Base-by-base conservation (phyloP, 257 asterid genomes). In the Lavandula angustifolia region DNA sequence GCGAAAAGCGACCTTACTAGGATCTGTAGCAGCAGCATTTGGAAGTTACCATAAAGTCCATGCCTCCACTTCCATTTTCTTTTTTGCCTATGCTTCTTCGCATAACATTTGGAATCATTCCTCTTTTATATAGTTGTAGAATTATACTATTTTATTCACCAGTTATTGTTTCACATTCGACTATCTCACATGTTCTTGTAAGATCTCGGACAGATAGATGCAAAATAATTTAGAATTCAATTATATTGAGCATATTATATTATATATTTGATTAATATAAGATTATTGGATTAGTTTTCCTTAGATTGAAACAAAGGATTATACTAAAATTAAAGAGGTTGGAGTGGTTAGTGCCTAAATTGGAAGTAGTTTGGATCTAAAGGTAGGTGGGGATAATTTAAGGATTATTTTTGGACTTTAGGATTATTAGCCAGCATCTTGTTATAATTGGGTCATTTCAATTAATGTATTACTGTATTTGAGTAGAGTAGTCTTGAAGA, bases 401-500 rank as follows among this genome's bases (percentile, higher is more conserved):
- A 51, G 14, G 61, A 31, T 22, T 52, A 35, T 11, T n/a, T 55
- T 17, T 22, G 9, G 11, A 3, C 61, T 34, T 17, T 42, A 59
- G 66, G 34, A 65, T 72, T 55, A 29, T 59, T 46, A 8, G 51
- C 54, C 35, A 55, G 13, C 57, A 55, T 57, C 14, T 17, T 40
- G 27, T 37, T 16, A 7, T 60, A 17, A 62, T 16, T 44, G 47
- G 22, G 55, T 63, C 56, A 12, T 66, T 5, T 43, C 61, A 66
- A 43, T 64, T 41, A 27, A 54, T 35, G 34, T 61, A 55, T 34
- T 43, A 54, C 66, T 62, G 43, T 51, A 47, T n/a, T 18, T 32
- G 57, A 68, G 17, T 67, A 52, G 75, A 74, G 68, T 74, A 43
- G 49, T 63, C 34, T 63, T 70, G 70, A 75, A 75, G 80, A 35